Percentiles rank a stretch among this genome's conserved stretches.
phyloP scores from a whole-genome alignment of 768 basidiomycete species.

The Galerina marginata region DNA sequence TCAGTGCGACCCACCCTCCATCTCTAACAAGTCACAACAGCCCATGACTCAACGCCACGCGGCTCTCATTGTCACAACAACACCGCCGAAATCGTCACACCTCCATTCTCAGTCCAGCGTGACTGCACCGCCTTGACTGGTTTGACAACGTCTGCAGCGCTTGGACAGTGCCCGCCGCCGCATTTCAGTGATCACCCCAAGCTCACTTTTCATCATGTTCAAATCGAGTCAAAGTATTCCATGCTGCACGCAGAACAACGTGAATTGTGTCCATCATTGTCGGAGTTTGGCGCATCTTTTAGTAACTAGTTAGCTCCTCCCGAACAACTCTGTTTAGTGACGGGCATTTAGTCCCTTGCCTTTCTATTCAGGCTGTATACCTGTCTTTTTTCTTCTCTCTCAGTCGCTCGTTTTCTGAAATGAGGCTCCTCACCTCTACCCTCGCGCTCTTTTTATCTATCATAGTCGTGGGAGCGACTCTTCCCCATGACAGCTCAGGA shows the following conservation, averaged over 20 bases:
- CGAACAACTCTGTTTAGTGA: background rate
- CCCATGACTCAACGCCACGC: constrained; percentile 27
- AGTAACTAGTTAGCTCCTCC: background rate
- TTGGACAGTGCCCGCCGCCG: background rate
- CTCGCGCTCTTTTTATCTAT: constrained; percentile 43
- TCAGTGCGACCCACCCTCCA: constrained; percentile 24
- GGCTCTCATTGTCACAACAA: constrained; percentile 21
- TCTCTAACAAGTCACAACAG: constrained; percentile 23
- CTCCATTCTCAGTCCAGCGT: background rate
- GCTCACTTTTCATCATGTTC: background rate
- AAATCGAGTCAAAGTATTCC: background rate
- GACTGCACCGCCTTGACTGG: constrained; percentile 15
- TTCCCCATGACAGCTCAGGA: constrained; percentile 31
- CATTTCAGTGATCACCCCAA: no score
- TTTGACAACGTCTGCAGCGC: background rate
- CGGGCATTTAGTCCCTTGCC: constrained; percentile 4
- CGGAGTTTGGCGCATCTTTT: background rate
- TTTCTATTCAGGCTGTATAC: background rate
- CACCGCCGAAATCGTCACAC: constrained; percentile 18
- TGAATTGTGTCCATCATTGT: background rate
- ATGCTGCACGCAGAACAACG: background rate
- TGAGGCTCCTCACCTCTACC: constrained; percentile 50
- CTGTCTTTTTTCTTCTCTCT: constrained; percentile 11
- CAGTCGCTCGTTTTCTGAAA: constrained; percentile 30
- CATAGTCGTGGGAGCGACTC: constrained; percentile 37